Conservation (phyloP, 108 stramenopile genomes). For the Hondaea fermentalgiana region DNA sequence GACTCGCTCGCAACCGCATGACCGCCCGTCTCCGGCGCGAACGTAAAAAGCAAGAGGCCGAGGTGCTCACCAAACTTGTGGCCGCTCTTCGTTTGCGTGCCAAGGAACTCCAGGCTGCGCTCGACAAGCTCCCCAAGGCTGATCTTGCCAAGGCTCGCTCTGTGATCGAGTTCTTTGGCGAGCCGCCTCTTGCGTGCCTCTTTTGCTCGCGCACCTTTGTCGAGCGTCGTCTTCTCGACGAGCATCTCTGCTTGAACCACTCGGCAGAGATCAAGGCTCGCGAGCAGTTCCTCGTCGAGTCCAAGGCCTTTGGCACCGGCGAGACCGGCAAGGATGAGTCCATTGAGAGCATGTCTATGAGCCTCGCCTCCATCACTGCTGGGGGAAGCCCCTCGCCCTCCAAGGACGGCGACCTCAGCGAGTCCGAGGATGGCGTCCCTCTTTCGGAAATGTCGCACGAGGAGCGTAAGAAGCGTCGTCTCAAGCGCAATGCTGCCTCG, state of each 20-base stretch:
- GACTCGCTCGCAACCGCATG: slow-evolving; percentile 5
- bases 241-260: background rate
- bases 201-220: background rate
- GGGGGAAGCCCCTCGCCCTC: background rate
- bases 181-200: background rate
- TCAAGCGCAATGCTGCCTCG: background rate
- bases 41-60: slow-evolving; percentile 4
- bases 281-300: slow-evolving; percentile 1
- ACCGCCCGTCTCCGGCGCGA: slow-evolving; percentile 3
- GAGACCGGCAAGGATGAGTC: background rate
- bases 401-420: background rate
- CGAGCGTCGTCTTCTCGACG: background rate
- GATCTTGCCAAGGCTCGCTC: background rate
- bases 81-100: background rate
- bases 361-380: background rate
- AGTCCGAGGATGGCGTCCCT: background rate
- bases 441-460: background rate
- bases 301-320: background rate
- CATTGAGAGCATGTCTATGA: background rate
- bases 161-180: background rate
- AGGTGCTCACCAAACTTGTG: background rate
- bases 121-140: background rate
- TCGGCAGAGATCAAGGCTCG: slow-evolving; percentile 9
- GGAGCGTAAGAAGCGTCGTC: background rate
- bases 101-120: background rate